phyloP scores from a whole-genome alignment of 1,284 basidiomycete species.

The Cryptococcus sp. region DNA sequence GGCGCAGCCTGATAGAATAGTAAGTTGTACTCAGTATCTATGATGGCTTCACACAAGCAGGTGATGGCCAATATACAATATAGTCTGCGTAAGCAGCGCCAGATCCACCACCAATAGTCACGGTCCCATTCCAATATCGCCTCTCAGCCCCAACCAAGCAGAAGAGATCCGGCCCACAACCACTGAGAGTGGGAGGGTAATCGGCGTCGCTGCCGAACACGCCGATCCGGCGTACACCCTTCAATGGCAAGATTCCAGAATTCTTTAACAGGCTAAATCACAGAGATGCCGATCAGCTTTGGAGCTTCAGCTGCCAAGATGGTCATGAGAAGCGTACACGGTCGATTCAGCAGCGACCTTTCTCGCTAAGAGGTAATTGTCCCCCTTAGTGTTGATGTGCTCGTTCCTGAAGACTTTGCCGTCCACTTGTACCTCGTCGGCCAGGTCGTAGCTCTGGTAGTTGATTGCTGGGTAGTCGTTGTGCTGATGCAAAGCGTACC shows the following conservation, averaged over 20 bases:
- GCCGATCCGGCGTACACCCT: slow-evolving; percentile 36
- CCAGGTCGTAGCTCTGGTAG: slow-evolving; percentile 52
- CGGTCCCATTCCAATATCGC: slow-evolving; percentile 50
- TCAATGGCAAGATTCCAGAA: slow-evolving; percentile 33
- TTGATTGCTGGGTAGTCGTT: slow-evolving; percentile 58
- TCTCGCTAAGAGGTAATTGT: slow-evolving; percentile 38
- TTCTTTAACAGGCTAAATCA: slow-evolving; percentile 42
- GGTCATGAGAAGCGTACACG: slow-evolving; percentile 26
- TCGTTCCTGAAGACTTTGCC: slow-evolving; percentile 34
- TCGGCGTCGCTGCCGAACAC: slow-evolving; percentile 50
- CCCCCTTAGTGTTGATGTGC: slow-evolving; percentile 36
- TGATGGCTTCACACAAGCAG: too few species aligned
- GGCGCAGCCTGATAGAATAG: slow-evolving; percentile 35
- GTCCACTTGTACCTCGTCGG: slow-evolving; percentile 32
- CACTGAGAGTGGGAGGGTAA: slow-evolving; percentile 39
- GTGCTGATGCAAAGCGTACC: slow-evolving; percentile 64
- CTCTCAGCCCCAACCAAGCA: slow-evolving; percentile 35
- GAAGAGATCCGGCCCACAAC: slow-evolving; percentile 48
- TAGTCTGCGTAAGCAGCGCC: slow-evolving; percentile 49
- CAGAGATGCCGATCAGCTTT: too few species aligned
- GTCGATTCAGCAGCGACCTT: slow-evolving; percentile 45
- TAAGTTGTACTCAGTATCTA: background rate
- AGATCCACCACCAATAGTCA: slow-evolving; percentile 48
- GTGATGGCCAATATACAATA: slow-evolving; percentile 28
- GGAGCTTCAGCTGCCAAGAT: too few species aligned